These are phyloP conservation scores for Talaromyces marneffei DNA, from an alignment of 2,329 filamentous ascomycete genomes.

Conservation along the genomic window DNA sequence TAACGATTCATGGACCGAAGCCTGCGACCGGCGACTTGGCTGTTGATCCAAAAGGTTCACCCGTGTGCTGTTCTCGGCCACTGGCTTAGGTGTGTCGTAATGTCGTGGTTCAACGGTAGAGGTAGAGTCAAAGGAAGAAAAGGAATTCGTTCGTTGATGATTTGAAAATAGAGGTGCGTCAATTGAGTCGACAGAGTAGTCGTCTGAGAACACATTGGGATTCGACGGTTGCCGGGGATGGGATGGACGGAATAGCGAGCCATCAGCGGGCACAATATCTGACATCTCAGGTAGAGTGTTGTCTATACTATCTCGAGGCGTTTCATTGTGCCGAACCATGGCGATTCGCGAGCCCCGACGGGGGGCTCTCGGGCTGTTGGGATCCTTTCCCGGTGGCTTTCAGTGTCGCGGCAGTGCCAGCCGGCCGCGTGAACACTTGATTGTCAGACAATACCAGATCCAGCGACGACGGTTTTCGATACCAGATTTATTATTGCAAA, in stretches of 20 bases:
- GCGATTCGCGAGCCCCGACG: conserved; percentile 33
- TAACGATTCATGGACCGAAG: conserved; percentile 5
- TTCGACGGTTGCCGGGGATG: conserved; percentile 25
- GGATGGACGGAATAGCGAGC: conserved; percentile 11
- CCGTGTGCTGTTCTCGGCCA: background rate
- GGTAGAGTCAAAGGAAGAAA: conserved; percentile 30
- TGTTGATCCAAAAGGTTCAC: conserved; percentile 6
- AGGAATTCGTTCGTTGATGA: conserved; percentile 25
- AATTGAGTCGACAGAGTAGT: conserved; percentile 42
- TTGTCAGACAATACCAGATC: background rate
- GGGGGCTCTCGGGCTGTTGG: conserved; percentile 10
- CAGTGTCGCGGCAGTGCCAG: conserved; percentile 6
- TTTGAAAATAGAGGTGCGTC: conserved; percentile 30
- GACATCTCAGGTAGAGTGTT: conserved; percentile 6
- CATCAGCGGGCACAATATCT: conserved; percentile 12
- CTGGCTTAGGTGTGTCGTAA: conserved; percentile 10
- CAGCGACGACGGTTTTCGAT: background rate
- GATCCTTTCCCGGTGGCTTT: background rate
- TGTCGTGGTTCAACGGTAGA: conserved; percentile 25
- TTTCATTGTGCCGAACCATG: conserved; percentile 35
- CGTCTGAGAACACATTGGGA: conserved; percentile 46
- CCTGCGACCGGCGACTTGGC: conserved; percentile 4
- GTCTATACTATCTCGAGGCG: conserved; percentile 23
- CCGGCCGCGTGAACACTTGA: background rate
- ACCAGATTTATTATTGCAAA: background rate